phyloP scores from a whole-genome alignment of 2,329 filamentous ascomycete species.

The Diaporthe vexans region DNA sequence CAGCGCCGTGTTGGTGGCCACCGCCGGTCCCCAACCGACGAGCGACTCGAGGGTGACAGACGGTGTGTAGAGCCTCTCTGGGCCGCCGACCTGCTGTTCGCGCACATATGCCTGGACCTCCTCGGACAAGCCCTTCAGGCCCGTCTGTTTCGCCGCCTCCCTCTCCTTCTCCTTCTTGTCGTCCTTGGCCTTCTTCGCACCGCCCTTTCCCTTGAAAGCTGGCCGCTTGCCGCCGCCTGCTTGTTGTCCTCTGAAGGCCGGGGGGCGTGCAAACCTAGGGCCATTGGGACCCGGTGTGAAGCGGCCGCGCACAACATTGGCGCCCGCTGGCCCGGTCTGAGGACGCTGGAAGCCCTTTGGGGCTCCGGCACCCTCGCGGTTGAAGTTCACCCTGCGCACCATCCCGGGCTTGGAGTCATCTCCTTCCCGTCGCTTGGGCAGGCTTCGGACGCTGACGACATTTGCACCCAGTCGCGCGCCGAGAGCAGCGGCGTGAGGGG shows the following conservation, averaged over 20 bases:
- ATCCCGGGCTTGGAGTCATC: background rate
- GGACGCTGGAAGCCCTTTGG: background rate
- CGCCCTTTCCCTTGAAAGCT: background rate
- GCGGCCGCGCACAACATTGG: background rate
- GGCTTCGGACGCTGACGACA: conserved; percentile 40
- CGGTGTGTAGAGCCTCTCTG: conserved; percentile 51
- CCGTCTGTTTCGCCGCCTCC: conserved; percentile 1
- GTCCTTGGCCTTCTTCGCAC: background rate
- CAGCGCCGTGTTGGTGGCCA: conserved; percentile 51
- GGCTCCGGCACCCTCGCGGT: background rate
- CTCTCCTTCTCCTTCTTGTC: conserved; percentile 34
- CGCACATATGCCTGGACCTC: conserved; percentile 46
- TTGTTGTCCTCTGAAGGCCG: background rate
- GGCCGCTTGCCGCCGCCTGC: background rate
- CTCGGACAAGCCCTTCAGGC: conserved; percentile 43
- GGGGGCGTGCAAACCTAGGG: background rate
- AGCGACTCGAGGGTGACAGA: conserved; percentile 51
- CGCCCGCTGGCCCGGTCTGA: background rate
- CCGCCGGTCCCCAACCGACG: conserved; percentile 54
- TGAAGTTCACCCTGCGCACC: background rate
- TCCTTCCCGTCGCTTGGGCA: conserved; percentile 27
- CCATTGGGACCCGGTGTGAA: conserved; percentile 1
- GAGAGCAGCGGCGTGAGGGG: background rate
- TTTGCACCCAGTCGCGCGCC: conserved; percentile 22
- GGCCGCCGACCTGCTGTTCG: conserved; percentile 48